Evolutionary conservation across 805 yeast species (phyloP), one percentile per base, ranked within the genome.

Genomic region (Clavispora carvajalis): DNA sequence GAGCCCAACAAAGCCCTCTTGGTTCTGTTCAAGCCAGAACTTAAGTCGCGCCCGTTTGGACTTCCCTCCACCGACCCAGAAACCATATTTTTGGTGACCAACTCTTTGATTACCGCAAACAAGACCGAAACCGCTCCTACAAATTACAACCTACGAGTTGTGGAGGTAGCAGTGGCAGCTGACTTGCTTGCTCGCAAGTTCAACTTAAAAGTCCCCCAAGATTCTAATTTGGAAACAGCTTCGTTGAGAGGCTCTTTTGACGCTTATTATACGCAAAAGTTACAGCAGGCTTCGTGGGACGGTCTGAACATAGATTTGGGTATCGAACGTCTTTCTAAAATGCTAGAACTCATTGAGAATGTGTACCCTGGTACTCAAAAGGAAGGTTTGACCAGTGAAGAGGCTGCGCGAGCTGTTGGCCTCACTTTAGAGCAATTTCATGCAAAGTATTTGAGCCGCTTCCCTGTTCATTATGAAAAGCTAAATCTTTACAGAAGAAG

Each of bases 91-190:
- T 68, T 82, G 37, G 76, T 82, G 36, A 77, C 87, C 29, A 80
- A 83, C 59, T 74, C 84, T 25, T 64, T 82, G 41, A 76, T 77
- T 16, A 72, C 71, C 17, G 75, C 87, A 13, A 79, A 80, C 60
- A 83, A 82, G 54, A 76, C 73, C 41, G 85, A 79, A 55, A 79
- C 88, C 2, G 88, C 82, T 1, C 86, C 89, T 1, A 61, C 70
- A 7, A 79, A 80, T 58, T 82, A 82, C 59, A 82, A 82, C 53
- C 65, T 83, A 50, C 70, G 90, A 33, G 88, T 81, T 2, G 87
- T 80, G 11, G 89, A 82, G 54, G 82, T 79, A 30, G 78, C 82
- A 1, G 63, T 80, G n/a, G 85, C 85, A 4, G 79, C 86, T 0
- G 77, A 74, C 35, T 59, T 77, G 10, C 58, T 82, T 44, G 85